Evolutionary conservation across 176 grass and related monocot genomes (phyloP).

Genomic region (Carex pumila): DNA sequence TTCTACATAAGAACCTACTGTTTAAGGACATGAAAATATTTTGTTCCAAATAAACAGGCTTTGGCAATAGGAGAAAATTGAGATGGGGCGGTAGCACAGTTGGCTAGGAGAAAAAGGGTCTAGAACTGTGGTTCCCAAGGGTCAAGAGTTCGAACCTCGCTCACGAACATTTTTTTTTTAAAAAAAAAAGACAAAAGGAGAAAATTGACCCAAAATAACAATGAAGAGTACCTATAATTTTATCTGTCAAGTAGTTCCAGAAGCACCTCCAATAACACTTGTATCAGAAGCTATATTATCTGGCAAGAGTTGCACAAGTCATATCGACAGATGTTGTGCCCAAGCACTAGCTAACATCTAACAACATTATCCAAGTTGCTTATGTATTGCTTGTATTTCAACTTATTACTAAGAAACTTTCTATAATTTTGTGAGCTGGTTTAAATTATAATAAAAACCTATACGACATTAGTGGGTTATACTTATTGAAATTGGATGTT

Average conservation of each 20-base stretch:
- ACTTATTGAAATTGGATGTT: not conserved
- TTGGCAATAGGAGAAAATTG: not conserved
- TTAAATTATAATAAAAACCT: not conserved
- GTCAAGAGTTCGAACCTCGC: too few relatives aligned
- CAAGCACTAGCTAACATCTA: not conserved
- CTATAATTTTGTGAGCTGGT: not conserved
- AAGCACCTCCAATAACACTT: not conserved
- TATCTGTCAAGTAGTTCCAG: not conserved
- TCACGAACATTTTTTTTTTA: too few relatives aligned
- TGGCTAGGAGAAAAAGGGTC: too few relatives aligned
- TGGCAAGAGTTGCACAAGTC: not conserved
- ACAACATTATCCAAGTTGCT: not conserved
- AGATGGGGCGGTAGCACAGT: too few relatives aligned
- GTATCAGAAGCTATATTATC: constrained; percentile 17
- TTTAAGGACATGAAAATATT: not conserved
- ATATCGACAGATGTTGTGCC: not conserved
- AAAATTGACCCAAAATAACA: not conserved
- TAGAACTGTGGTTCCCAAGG: too few relatives aligned
- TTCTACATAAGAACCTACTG: not conserved
- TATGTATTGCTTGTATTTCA: not conserved
- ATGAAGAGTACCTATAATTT: not conserved
- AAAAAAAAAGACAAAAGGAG: not conserved
- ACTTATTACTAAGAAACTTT: not conserved
- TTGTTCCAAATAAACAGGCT: not conserved
- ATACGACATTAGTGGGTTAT: not conserved